phyloP scores from a whole-genome alignment of 805 yeast species.

The Monosporozyma servazzii region DNA sequence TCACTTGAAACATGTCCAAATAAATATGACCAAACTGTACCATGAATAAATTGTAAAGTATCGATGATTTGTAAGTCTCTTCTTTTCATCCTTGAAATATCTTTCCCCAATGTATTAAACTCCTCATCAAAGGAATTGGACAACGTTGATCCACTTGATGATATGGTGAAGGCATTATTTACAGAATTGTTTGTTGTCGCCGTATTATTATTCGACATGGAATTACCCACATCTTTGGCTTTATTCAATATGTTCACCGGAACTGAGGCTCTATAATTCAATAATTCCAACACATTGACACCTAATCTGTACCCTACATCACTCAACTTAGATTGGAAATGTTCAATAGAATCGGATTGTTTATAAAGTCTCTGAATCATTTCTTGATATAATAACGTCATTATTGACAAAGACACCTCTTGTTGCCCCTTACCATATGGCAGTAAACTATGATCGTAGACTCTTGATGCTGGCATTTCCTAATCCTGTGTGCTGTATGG shows the following conservation, averaged over 20 bases:
- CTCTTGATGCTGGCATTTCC: neutral
- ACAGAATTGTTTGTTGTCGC: slow-evolving; percentile 4
- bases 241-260: neutral
- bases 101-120: neutral
- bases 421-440: slow-evolving; percentile 6
- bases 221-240: neutral
- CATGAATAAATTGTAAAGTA: slow-evolving; percentile 61
- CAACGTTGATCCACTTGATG: slow-evolving; percentile 10
- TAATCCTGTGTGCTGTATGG: neutral
- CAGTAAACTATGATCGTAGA: neutral
- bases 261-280: slow-evolving; percentile 26
- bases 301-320: slow-evolving; percentile 76
- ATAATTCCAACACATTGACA: slow-evolving; percentile 54
- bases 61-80: slow-evolving; percentile 62
- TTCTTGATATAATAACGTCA: slow-evolving; percentile 65
- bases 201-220: neutral
- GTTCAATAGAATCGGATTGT: slow-evolving; percentile 54
- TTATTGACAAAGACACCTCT: slow-evolving; percentile 59
- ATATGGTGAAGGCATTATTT: slow-evolving; percentile 5
- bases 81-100: slow-evolving; percentile 17
- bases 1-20: slow-evolving; percentile 74
- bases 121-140: slow-evolving; percentile 1
- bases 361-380: slow-evolving; percentile 54
- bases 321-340: slow-evolving; percentile 51
- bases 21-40: slow-evolving; percentile 61